Evolutionary conservation across 2,329 filamentous ascomycete species (phyloP).

Genomic region (Fusarium veterinarium): DNA sequence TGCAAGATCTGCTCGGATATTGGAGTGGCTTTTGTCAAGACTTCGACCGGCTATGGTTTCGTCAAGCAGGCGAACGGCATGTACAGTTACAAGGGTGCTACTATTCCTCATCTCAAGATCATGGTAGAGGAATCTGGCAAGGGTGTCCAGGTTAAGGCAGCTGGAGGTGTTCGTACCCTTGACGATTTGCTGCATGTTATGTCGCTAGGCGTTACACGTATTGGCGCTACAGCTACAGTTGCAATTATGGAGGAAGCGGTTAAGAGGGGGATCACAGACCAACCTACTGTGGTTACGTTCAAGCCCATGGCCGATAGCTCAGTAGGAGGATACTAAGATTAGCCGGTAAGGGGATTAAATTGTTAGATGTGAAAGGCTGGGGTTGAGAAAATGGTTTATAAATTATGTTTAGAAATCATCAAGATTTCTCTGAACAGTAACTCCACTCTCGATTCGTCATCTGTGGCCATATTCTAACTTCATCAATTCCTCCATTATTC

Average conservation of each 20-base stretch:
- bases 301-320: conserved; percentile 8
- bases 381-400: not conserved
- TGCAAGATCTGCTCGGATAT: conserved; percentile 65
- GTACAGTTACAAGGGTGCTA: conserved; percentile 67
- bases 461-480: too few species aligned
- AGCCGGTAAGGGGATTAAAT: fast-evolving
- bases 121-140: conserved; percentile 61
- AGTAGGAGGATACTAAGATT: conserved; percentile 12
- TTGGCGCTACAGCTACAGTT: conserved; percentile 67
- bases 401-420: too few species aligned
- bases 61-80: conserved; percentile 63
- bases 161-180: conserved; percentile 66
- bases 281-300: conserved; percentile 30
- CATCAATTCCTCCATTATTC: too few species aligned
- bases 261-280: conserved; percentile 57
- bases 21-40: conserved; percentile 69
- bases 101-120: conserved; percentile 61
- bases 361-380: not conserved
- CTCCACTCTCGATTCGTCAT: too few species aligned
- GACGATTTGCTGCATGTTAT: conserved; percentile 67
- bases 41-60: conserved; percentile 70
- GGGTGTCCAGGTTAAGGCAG: conserved; percentile 64
- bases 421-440: too few species aligned
- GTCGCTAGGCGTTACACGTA: conserved; percentile 64
- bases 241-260: conserved; percentile 66